phyloP scores from a whole-genome alignment of 306 rosid species.

The Abrus pulchellus region DNA sequence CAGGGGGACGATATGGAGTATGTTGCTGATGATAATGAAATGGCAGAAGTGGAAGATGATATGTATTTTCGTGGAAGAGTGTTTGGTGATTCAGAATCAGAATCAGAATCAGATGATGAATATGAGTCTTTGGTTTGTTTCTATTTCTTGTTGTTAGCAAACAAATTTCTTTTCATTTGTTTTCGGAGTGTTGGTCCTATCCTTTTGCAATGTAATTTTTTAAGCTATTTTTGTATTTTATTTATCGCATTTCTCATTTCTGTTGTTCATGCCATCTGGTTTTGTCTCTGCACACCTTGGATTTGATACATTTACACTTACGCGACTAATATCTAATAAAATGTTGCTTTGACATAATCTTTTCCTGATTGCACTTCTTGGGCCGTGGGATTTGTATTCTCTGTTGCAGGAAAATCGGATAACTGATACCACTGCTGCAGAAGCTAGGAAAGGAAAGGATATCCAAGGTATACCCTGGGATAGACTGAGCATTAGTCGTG shows the following conservation, averaged over 20 bases:
- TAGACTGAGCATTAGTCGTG: slow-evolving; percentile 55
- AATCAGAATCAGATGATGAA: slow-evolving; percentile 49
- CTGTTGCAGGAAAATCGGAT: slow-evolving; percentile 51
- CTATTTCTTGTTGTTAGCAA: neutral
- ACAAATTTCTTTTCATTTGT: neutral
- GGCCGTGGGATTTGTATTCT: neutral
- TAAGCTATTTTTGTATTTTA: neutral
- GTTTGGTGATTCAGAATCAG: slow-evolving; percentile 53
- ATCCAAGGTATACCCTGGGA: slow-evolving; percentile 63
- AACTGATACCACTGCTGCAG: slow-evolving; percentile 53
- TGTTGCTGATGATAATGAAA: slow-evolving; percentile 52
- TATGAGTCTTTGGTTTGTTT: slow-evolving; percentile 51
- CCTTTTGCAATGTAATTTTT: neutral
- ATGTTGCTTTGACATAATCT: slow-evolving; percentile 3
- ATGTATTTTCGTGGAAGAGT: slow-evolving; percentile 47
- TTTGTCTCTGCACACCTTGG: neutral
- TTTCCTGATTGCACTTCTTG: slow-evolving; percentile 12
- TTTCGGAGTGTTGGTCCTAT: neutral
- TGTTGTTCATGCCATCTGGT: neutral
- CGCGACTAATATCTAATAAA: neutral
- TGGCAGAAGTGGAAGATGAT: slow-evolving; percentile 54
- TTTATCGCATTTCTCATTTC: neutral
- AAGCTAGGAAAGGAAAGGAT: slow-evolving; percentile 55
- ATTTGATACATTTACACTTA: neutral
- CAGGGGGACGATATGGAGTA: slow-evolving; percentile 47